A percentile compares a stretch with the other conserved stretches of the same genome.
phyloP scores from a whole-genome alignment of 257 asterid genomes.

The Solanum clarkiae region DNA sequence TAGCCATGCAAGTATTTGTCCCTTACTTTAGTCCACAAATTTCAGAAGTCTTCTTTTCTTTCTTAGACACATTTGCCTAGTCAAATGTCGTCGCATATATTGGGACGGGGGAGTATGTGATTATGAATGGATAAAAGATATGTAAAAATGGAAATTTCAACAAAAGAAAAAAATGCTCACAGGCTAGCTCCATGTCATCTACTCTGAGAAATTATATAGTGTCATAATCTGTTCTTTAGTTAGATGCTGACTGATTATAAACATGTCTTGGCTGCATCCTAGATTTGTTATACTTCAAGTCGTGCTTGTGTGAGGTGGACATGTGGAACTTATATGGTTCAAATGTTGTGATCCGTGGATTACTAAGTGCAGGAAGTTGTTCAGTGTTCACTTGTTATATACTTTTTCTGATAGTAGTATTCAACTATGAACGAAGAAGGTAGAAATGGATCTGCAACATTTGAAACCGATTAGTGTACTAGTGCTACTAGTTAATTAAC shows the following conservation, averaged over 20 bases:
- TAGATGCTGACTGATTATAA: not conserved
- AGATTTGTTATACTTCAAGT: not conserved
- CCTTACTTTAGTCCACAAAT: not conserved
- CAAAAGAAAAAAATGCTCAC: not conserved
- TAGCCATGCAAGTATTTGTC: not conserved
- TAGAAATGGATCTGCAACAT: not conserved
- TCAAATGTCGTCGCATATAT: not conserved
- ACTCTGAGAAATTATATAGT: not conserved
- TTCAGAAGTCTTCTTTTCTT: not conserved
- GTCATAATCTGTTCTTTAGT: not conserved
- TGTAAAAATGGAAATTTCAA: not conserved
- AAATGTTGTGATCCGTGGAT: not conserved
- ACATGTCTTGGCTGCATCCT: not conserved
- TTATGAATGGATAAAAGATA: not conserved
- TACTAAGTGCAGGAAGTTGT: not conserved
- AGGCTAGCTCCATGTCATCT: not conserved
- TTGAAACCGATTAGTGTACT: not conserved
- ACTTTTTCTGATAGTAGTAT: not conserved
- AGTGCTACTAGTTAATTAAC: not conserved
- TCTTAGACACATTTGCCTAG: not conserved
- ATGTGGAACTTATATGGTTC: not conserved
- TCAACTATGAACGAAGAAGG: not conserved
- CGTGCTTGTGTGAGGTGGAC: not conserved
- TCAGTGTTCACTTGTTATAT: not conserved
- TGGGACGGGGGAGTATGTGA: not conserved